These are phyloP conservation scores for Hyphopichia wangnamkhiaoensis DNA, from an alignment of 1,139 yeast species.

Conservation along the genomic window DNA sequence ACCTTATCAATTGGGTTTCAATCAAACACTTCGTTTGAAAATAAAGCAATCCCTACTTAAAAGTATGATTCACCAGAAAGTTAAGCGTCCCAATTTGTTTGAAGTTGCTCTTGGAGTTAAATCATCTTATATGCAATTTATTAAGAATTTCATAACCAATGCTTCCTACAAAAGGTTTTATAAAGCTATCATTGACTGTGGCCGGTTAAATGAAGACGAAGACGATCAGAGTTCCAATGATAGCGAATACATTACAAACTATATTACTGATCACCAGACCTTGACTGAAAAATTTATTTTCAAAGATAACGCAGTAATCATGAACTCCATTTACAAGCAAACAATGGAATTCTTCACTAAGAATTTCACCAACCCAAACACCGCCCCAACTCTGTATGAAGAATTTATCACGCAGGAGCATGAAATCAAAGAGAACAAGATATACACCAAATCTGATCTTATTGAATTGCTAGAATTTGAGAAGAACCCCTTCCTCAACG, in stretches of 20 bases:
- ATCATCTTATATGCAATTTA: background rate
- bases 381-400: background rate
- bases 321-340: too few relatives aligned
- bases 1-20: constrained; percentile 3
- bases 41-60: background rate
- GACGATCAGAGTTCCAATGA: background rate
- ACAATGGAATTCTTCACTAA: too few relatives aligned
- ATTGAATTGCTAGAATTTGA: too few relatives aligned
- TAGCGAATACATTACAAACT: background rate
- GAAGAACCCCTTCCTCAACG: too few relatives aligned
- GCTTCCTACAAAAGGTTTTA: constrained; percentile 1
- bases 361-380: too few relatives aligned
- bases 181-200: constrained; percentile 3
- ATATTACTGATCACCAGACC: background rate
- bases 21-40: background rate
- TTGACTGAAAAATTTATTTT: background rate
- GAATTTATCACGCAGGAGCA: background rate
- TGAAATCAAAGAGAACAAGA: background rate
- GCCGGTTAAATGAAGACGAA: constrained; percentile 1
- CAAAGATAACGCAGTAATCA: too few relatives aligned
- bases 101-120: background rate
- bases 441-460: background rate
- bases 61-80: background rate
- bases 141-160: background rate
- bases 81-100: background rate